Base-by-base conservation (phyloP, 371 early-diverging fungal species). In the Mortierella sp. region DNA sequence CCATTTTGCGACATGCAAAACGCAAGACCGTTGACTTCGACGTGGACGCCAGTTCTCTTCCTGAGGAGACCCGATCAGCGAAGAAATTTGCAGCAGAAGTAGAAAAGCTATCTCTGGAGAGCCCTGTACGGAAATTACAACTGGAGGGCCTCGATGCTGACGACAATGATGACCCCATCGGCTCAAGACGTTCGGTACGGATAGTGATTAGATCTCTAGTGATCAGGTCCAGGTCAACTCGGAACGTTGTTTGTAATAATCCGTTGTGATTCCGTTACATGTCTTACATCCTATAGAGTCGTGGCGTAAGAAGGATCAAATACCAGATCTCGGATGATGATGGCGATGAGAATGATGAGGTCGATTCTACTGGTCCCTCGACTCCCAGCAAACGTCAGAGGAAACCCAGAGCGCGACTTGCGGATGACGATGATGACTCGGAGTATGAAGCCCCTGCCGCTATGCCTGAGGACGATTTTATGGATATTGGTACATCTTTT, bases 241-340 rank as follows among this genome's bases (percentile, higher is more conserved):
- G n/a, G n/a, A n/a, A n/a, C n/a, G n/a, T n/a, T n/a, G n/a, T n/a
- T n/a, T n/a, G n/a, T n/a, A n/a, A n/a, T n/a, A n/a, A n/a, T n/a
- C n/a, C n/a, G n/a, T n/a, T n/a, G n/a, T n/a, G n/a, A n/a, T n/a
- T n/a, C n/a, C n/a, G n/a, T n/a, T n/a, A n/a, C n/a, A n/a, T n/a
- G n/a, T n/a, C n/a, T n/a, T n/a, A n/a, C n/a, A n/a, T n/a, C n/a
- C 32, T 19, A 4, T 62, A 80, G 71, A 55, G 67, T 27, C 78
- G 80, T 5, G 50, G 68, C 17, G 68, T 55, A n/a, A 64, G 72
- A 42, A 63, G 76, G 48, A 52, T 72, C 47, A 55, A 60, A 26
- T 80, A 79, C 27, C 63, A 78, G 34, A 51, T 71, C 27, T 76
- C 80, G 1, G 82, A 81, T 47, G 73, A 79, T 19, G 81, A 80